Evolutionary conservation across 148 eudicot genomes (phyloP).

Genomic region (Cornus controversa): DNA sequence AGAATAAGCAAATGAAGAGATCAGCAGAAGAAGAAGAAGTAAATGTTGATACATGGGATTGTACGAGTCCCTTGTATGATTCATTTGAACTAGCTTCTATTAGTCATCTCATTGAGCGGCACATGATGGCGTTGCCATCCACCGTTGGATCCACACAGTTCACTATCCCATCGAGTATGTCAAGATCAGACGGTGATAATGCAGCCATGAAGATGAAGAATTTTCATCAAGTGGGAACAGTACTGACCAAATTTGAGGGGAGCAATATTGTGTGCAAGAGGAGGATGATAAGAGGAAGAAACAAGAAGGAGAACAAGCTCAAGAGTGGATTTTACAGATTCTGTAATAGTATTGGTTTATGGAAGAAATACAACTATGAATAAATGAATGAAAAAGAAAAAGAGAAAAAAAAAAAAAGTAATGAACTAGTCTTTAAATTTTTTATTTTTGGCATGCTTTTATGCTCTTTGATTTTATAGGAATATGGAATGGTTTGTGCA

Average conservation of each 20-base stretch:
- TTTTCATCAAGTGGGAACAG: too few species aligned
- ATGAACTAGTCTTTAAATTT: too few species aligned
- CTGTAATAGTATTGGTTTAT: background rate
- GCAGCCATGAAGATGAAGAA: too few species aligned
- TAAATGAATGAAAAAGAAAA: too few species aligned
- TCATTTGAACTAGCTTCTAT: slow-evolving; percentile 35
- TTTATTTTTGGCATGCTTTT: too few species aligned
- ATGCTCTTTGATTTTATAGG: too few species aligned
- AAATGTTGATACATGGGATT: slow-evolving; percentile 24
- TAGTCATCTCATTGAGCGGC: slow-evolving; percentile 32
- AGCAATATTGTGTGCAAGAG: slow-evolving; percentile 20
- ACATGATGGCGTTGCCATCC: slow-evolving; percentile 20
- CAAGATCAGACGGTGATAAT: slow-evolving; percentile 5
- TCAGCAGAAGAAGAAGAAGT: slow-evolving; percentile 11
- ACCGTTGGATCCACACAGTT: background rate
- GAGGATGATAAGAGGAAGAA: slow-evolving; percentile 24
- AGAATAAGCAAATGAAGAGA: background rate
- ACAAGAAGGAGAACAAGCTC: slow-evolving; percentile 6
- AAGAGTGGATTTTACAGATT: background rate
- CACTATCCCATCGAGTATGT: background rate
- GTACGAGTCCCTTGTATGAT: slow-evolving; percentile 37
- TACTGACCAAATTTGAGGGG: background rate
- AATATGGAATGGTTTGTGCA: too few species aligned
- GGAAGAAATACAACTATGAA: background rate
- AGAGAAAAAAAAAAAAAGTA: too few species aligned